A percentile compares a stretch with the other conserved stretches of the same genome.
phyloP scores from a whole-genome alignment of 371 early-diverging fungal genomes.

The Apophysomyces elegans region DNA sequence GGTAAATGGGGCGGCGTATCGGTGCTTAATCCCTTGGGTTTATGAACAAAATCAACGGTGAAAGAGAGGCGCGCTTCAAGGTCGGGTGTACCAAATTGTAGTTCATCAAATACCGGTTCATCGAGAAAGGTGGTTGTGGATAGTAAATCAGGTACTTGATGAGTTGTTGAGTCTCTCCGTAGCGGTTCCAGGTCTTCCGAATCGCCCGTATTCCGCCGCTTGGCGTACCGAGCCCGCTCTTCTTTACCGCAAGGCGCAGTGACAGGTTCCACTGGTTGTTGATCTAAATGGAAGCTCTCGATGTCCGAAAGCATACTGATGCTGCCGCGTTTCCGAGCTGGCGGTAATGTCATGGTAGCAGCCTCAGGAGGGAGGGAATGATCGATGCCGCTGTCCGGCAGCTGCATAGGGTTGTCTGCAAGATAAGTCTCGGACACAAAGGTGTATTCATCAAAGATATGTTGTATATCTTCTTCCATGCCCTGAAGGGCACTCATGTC shows the following conservation, averaged over 20 bases:
- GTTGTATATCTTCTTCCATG: slow-evolving; percentile 44
- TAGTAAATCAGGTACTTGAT: slow-evolving; percentile 17
- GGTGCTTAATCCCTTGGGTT: slow-evolving; percentile 4
- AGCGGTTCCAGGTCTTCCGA: slow-evolving; percentile 21
- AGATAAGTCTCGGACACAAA: slow-evolving; percentile 41
- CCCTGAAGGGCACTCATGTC: slow-evolving; percentile 32
- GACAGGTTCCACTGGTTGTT: neutral
- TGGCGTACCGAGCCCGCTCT: slow-evolving; percentile 36
- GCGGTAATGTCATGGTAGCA: slow-evolving; percentile 1
- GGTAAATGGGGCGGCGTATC: slow-evolving; percentile 16
- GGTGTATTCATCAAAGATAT: slow-evolving; percentile 63
- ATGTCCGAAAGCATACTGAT: slow-evolving; percentile 50
- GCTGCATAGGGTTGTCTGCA: slow-evolving; percentile 9
- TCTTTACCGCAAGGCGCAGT: slow-evolving; percentile 8
- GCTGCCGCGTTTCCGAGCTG: slow-evolving; percentile 47
- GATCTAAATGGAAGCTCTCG: slow-evolving; percentile 37
- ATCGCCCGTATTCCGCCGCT: slow-evolving; percentile 41
- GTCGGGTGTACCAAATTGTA: slow-evolving; percentile 35
- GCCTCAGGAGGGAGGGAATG: too few relatives aligned
- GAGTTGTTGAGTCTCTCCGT: neutral
- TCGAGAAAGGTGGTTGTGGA: slow-evolving; percentile 7
- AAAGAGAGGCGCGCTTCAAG: slow-evolving; percentile 29
- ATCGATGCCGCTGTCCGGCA: neutral
- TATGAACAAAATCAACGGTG: slow-evolving; percentile 13
- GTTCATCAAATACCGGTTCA: slow-evolving; percentile 10